Base-by-base conservation (phyloP, 2,329 filamentous ascomycete species). In the Pseudogymnoascus verrucosus region DNA sequence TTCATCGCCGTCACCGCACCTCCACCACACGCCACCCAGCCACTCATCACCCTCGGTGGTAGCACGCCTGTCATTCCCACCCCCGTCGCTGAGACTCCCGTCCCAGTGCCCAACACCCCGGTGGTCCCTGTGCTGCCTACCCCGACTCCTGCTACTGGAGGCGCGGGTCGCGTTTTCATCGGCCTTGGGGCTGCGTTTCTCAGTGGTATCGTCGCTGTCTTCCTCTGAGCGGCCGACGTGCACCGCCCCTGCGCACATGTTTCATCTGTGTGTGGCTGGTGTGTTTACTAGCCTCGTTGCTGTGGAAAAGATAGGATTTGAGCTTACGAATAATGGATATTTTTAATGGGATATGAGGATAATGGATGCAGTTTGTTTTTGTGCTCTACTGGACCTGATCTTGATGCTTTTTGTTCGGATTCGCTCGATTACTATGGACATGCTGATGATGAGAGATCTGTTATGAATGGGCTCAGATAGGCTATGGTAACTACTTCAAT, bases 1-100 rank as follows among this genome's bases (percentile, higher is more conserved):
- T 66, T 67, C 66, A 64, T 63, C 47, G 67, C 66, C 19, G 65
- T 66, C 40, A 65, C 67, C 19, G 65, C 67, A 21, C 62, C 26
- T 6, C 26, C 47, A 34, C 47, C 47, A 34, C 47, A 19, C 47
- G n/a, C 47, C 26, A 57, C 47, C 47, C 47, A 57, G 10, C 47
- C 47, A 1, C 26, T 34, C 26, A 57, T 57, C 47, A 57, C 47
- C 26, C n/a, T 57, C 21, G 47, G 47, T 16, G 26, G 44, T 23
- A n/a, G 6, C 44, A 51, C 23, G 44, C 14, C 47, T n/a, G 10
- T 16, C 47, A 54, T 54, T 14, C 8, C 47, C 26, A 54, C 47
- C 3, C 47, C 47, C 23, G 23, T 28, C 44, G 7, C 23, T 28
- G 44, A 31, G 44, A 51, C 44, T 2, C 23, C 23, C 6, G 23